Evolutionary conservation across 2,329 filamentous ascomycete species (phyloP), one percentile per base, ranked within the genome.

Genomic region (Paecilomyces variotii): DNA sequence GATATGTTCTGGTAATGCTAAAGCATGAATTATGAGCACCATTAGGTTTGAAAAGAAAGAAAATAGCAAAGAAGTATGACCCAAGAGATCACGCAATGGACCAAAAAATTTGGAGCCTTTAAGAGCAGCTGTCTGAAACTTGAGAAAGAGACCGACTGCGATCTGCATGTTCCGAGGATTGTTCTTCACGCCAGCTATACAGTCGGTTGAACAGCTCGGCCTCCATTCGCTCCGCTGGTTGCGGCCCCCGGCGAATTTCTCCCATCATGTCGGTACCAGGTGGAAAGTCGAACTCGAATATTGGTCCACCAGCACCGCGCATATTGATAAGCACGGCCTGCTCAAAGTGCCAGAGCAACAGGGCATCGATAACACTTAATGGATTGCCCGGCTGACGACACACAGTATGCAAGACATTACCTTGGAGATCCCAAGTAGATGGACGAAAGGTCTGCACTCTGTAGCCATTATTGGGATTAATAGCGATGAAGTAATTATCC

Each of bases 251-350:
- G 2, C 19, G 49, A 51, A 61, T 61, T 30, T 59, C 55, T 14
- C 52, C 49, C 34, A 64, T 59, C 56, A 61, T 63, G 54, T 63
- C 61, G 12, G 55, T 56, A 14, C 57, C 62, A 3, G 59, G 56
- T 14, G 56, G 59, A 35, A 62, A 60, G 32, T 63, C 59, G 51
- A 57, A 53, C 30, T 64, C 62, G 45, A 60, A 62, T 4, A 57
- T 24, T 45, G 61, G 56, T 45, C 62, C 61, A 14, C 59, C 57
- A 12, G 49, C 58, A 51, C 57, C 60, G 26, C 59, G 34, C 60
- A 61, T 60, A 35, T 61, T 61, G 12, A 6, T 52, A 34, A 63
- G 60, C 26, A 63, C 53, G 7, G 57, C 52, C 50, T 63, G 61
- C 32, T 54, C 28, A 27, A 53, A 60, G 45, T 62, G 61, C 61